Evolutionary conservation across 306 rosid species (phyloP).

Genomic region (Begonia masoniana): DNA sequence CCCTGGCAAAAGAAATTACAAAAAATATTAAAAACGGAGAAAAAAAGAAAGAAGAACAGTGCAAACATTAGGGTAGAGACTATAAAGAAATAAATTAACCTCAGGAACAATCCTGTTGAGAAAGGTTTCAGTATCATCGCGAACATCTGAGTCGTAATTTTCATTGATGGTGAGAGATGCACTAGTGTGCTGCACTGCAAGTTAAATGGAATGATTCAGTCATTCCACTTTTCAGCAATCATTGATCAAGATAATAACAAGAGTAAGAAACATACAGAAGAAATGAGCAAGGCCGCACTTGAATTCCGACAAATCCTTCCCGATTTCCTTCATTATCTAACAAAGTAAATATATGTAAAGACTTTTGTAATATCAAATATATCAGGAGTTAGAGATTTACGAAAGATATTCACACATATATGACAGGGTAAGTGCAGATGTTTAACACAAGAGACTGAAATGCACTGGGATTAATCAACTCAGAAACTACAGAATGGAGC

Average conservation of each 20-base stretch:
- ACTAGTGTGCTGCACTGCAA: slow-evolving; percentile 90
- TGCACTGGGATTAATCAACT: too few species aligned
- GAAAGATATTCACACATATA: too few species aligned
- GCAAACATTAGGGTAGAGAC: background rate
- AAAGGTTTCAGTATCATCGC: slow-evolving; percentile 74
- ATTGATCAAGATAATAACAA: background rate
- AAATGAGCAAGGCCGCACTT: slow-evolving; percentile 92
- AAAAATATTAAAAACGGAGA: background rate
- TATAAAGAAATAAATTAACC: slow-evolving; percentile 22
- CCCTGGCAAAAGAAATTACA: slow-evolving; percentile 32
- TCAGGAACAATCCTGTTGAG: slow-evolving; percentile 69
- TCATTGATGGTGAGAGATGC: slow-evolving; percentile 95
- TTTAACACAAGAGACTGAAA: too few species aligned
- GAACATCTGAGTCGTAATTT: slow-evolving; percentile 86
- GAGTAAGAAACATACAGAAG: slow-evolving; percentile 39
- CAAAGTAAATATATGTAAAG: background rate
- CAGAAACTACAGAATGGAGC: too few species aligned
- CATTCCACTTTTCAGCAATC: background rate
- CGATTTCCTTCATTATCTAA: slow-evolving; percentile 71
- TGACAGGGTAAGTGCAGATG: too few species aligned
- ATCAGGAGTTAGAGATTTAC: too few species aligned
- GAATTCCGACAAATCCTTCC: slow-evolving; percentile 67
- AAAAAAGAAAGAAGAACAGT: too few species aligned
- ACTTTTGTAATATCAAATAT: too few species aligned
- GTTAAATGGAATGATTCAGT: slow-evolving; percentile 3